Base-by-base conservation (phyloP, 2,329 filamentous ascomycete species). In the Epichloe brachyelytri region DNA sequence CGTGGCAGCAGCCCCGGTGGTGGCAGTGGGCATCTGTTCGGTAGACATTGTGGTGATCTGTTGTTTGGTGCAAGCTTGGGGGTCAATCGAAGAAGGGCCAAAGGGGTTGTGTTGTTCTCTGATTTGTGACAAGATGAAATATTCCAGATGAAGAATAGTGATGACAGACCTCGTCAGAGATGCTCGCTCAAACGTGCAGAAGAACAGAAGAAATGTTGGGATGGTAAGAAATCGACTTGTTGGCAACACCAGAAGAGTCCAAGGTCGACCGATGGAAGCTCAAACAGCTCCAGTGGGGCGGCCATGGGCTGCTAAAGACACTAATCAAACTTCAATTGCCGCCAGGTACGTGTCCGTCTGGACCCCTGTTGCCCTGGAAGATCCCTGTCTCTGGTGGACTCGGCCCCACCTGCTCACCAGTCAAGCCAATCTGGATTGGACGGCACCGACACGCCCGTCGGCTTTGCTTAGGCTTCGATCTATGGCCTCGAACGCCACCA, bases 11-110 rank as follows among this genome's bases (percentile, higher is more conserved):
- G 56, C 53, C 15, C 50, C 53, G 45, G 49, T 52, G 8, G 50
- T 46, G 33, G 51, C 47, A 26, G 54, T 51, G 40, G 55, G 20
- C 46, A 52, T 43, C 44, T 65, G 58, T 54, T 65, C 61, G 48
- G 60, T 48, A 53, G 65, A 37, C 52, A 53, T 53, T n/a, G 40
- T 48, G 45, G n/a, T 46, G 52, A 30, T 30, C 15, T 39, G 30
- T 12, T 40, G 26, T 26, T 20, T 41, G 41, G 20, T 41, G 39
- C 6, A 40, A 12, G 19, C n/a, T n/a, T 39, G 15, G 12, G 6
- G 26, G 43, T n/a, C 17, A 15, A 41, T 15, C 15, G 33, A 34
- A 50, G 20, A 15, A 17, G 14, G n/a, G 33, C 10, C 10, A n/a
- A 19, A 15, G 30, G 38, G 19, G 10, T n/a, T n/a, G 38, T 33